Evolutionary conservation across 2,329 filamentous ascomycete genomes (phyloP).

Genomic region (Penicillium hordei): DNA sequence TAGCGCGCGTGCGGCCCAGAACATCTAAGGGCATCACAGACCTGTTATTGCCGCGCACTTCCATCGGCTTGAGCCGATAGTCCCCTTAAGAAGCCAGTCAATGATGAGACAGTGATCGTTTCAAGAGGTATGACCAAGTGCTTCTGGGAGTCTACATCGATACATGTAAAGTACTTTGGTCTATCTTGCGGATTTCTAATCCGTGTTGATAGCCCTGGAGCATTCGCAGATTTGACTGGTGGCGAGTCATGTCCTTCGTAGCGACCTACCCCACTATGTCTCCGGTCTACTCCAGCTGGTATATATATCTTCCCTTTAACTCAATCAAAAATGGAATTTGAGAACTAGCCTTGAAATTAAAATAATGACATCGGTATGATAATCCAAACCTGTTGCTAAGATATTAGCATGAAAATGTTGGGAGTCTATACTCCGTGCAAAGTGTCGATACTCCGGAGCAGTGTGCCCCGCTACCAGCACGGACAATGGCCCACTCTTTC

Average conservation of each 20-base stretch:
- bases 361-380: neutral
- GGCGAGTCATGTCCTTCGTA: too few relatives aligned
- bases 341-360: neutral
- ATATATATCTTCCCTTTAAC: neutral
- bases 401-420: neutral
- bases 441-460: slow-evolving; percentile 3
- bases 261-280: neutral
- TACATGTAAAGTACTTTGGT: neutral
- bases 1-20: too few relatives aligned
- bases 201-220: neutral
- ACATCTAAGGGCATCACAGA: too few relatives aligned
- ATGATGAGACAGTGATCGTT: too few relatives aligned
- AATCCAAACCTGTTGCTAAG: too few relatives aligned
- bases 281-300: neutral
- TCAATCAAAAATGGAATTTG: neutral
- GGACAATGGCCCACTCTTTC: slow-evolving; percentile 3
- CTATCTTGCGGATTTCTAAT: neutral
- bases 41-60: too few relatives aligned
- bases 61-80: too few relatives aligned
- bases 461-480: slow-evolving; percentile 8
- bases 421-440: neutral
- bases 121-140: neutral
- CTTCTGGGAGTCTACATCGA: neutral
- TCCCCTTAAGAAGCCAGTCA: too few relatives aligned
- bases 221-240: too few relatives aligned